Evolutionary conservation across 2,329 filamentous ascomycete genomes (phyloP).

Genomic region (Penicillium italicum): DNA sequence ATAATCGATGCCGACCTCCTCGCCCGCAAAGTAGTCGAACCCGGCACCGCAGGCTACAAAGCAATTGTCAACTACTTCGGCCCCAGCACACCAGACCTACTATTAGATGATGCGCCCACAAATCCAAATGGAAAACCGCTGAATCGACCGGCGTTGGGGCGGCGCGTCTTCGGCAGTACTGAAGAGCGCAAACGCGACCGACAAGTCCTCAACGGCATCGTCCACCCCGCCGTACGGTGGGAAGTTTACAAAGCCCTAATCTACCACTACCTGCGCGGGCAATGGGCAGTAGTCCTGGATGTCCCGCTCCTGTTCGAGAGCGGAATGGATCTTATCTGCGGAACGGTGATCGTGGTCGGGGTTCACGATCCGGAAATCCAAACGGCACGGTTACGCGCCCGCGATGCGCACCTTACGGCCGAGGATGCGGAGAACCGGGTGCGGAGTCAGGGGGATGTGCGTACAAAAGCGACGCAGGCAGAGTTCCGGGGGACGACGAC

Average conservation of each 20-base stretch:
- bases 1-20: constrained; percentile 92
- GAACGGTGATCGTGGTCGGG: constrained; percentile 79
- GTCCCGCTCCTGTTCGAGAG: constrained; percentile 90
- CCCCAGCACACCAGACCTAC: constrained; percentile 77
- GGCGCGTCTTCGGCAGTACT: constrained; percentile 78
- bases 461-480: constrained; percentile 74
- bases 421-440: constrained; percentile 88
- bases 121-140: constrained; percentile 55
- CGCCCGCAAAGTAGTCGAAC: constrained; percentile 89
- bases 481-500: constrained; percentile 56
- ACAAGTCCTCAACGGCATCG: constrained; percentile 77
- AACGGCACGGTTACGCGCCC: constrained; percentile 69
- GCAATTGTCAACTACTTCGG: constrained; percentile 79
- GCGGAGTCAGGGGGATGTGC: constrained; percentile 78
- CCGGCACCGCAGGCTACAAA: constrained; percentile 77
- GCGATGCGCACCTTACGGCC: constrained; percentile 73
- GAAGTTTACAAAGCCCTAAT: constrained; percentile 76
- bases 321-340: constrained; percentile 79
- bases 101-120: constrained; percentile 54
- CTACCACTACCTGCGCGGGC: constrained; percentile 67
- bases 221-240: constrained; percentile 82
- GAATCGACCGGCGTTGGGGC: constrained; percentile 80
- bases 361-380: constrained; percentile 77
- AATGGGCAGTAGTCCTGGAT: constrained; percentile 89
- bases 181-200: constrained; percentile 69